Conservation (phyloP, 2,329 filamentous ascomycete species). For the Talaromyces islandicus region DNA sequence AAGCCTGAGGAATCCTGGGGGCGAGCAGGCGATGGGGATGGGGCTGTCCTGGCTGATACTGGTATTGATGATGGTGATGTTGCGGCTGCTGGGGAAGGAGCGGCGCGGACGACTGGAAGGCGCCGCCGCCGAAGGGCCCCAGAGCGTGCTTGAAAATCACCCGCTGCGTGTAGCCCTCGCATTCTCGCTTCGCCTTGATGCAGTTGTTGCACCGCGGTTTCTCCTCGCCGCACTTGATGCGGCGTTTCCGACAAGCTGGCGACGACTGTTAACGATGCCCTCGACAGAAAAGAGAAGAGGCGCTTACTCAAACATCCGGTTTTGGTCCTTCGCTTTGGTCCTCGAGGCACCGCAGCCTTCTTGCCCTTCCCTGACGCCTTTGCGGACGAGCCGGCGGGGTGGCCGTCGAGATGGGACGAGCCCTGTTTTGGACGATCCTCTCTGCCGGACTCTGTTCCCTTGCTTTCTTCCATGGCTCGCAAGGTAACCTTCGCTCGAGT, state of each 20-base stretch:
- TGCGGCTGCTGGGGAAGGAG: slow-evolving; percentile 11
- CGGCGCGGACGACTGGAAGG: slow-evolving; percentile 10
- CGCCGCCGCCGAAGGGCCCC: slow-evolving; percentile 24
- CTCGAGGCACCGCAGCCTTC: slow-evolving; percentile 18
- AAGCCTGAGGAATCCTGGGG: slow-evolving; percentile 20
- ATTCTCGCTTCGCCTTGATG: slow-evolving; percentile 41
- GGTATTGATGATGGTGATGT: slow-evolving; percentile 5
- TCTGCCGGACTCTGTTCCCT: background rate
- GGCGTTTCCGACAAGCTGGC: slow-evolving; percentile 79
- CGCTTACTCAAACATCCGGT: slow-evolving; percentile 81
- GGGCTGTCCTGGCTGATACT: slow-evolving; percentile 16
- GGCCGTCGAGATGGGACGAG: background rate
- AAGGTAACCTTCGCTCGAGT: background rate
- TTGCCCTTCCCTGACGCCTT: slow-evolving; percentile 8
- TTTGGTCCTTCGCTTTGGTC: slow-evolving; percentile 69
- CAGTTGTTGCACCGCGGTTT: slow-evolving; percentile 43
- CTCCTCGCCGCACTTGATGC: slow-evolving; percentile 96
- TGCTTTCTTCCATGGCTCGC: slow-evolving; percentile 3
- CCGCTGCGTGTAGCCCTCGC: slow-evolving; percentile 38
- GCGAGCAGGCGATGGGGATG: slow-evolving; percentile 30
- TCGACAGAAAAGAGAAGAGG: background rate
- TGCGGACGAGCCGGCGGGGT: background rate
- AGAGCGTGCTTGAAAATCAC: slow-evolving; percentile 37
- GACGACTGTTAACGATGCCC: background rate
- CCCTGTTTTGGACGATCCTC: background rate